phyloP scores from a whole-genome alignment of 768 basidiomycete genomes.

The Naganishia onofrii region DNA sequence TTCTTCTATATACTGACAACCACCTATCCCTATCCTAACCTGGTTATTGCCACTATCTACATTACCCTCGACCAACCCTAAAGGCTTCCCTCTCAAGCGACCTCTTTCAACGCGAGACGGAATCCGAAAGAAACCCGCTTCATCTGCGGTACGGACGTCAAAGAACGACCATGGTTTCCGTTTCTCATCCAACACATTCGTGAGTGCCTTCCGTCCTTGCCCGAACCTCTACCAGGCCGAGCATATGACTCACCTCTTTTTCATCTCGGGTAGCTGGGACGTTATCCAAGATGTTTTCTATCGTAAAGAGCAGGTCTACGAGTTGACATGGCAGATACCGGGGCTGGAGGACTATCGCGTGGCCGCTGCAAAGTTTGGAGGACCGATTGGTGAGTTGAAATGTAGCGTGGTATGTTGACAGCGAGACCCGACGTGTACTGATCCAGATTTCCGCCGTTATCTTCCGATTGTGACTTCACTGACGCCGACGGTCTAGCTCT shows the following conservation, averaged over 20 bases:
- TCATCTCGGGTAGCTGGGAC: conserved; percentile 62
- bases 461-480: too few relatives aligned
- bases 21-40: too few relatives aligned
- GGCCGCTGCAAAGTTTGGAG: conserved; percentile 79
- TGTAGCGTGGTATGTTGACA: too few relatives aligned
- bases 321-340: conserved; percentile 72
- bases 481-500: conserved; percentile 61
- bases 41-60: too few relatives aligned
- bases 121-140: background rate
- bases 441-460: too few relatives aligned
- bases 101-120: background rate
- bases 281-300: conserved; percentile 86
- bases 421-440: too few relatives aligned
- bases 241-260: background rate
- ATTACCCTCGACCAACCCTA: too few relatives aligned
- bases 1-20: too few relatives aligned
- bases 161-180: conserved; percentile 12
- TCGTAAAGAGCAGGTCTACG: conserved; percentile 72
- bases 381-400: conserved; percentile 78
- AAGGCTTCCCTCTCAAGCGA: background rate
- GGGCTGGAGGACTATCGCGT: conserved; percentile 75
- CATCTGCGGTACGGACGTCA: background rate
- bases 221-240: too few relatives aligned
- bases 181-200: conserved; percentile 15
- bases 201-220: background rate